These are phyloP conservation scores for Ascochyta viciae-villosae DNA, from an alignment of 2,329 filamentous ascomycete genomes.

Conservation along the genomic window DNA sequence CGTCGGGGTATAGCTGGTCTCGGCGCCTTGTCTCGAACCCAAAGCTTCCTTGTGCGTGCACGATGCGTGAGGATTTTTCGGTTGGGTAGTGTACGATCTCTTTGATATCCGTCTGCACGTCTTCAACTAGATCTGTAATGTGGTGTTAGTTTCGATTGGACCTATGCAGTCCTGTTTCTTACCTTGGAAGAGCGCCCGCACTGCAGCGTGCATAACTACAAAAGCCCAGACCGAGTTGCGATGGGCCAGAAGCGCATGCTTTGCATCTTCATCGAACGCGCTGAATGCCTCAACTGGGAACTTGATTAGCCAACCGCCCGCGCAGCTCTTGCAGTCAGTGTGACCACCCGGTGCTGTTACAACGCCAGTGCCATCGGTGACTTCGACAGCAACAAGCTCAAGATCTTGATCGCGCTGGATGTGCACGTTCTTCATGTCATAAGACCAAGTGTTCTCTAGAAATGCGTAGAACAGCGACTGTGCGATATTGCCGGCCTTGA, in stretches of 20 bases:
- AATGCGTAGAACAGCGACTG: conserved; percentile 22
- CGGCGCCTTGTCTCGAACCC: conserved; percentile 12
- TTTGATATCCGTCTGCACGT: conserved; percentile 22
- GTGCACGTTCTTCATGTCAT: conserved; percentile 18
- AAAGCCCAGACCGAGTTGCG: conserved; percentile 22
- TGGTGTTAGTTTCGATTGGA: not conserved
- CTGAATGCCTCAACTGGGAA: conserved; percentile 15
- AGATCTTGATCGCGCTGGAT: conserved; percentile 11
- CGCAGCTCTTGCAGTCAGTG: conserved; percentile 12
- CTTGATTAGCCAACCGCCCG: conserved; percentile 22
- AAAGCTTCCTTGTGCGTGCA: conserved; percentile 10
- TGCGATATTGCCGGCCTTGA: conserved; percentile 19
- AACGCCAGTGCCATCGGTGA: conserved; percentile 18
- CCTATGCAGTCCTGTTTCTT: not conserved
- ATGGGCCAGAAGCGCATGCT: conserved; percentile 19
- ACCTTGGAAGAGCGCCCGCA: conserved; percentile 22
- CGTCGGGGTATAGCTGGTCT: conserved; percentile 18
- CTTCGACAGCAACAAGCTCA: conserved; percentile 12
- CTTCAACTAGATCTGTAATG: conserved; percentile 21
- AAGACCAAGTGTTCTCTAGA: conserved; percentile 24
- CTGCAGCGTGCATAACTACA: conserved; percentile 21
- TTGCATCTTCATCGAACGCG: conserved; percentile 8
- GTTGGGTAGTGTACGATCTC: conserved; percentile 21
- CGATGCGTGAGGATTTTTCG: not conserved
- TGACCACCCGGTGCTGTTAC: conserved; percentile 7